Conservation (phyloP, 2,329 filamentous ascomycete species). For the Fusarium kyushuense region DNA sequence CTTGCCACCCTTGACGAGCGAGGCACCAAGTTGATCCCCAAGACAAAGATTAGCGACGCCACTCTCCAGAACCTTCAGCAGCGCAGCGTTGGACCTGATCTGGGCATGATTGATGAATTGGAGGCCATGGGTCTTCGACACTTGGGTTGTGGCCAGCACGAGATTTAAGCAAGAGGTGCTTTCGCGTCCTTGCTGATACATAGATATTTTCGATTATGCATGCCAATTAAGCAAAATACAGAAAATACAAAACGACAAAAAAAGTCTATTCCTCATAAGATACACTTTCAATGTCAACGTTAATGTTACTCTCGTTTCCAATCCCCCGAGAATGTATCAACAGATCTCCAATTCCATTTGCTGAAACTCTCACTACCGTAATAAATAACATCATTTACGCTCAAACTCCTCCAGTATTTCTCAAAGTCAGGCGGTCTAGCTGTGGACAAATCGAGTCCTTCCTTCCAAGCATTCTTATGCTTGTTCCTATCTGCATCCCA, state of each 20-base stretch:
- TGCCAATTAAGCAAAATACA: too few species aligned
- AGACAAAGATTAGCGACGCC: conserved; percentile 35
- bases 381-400: background rate
- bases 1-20: conserved; percentile 41
- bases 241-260: too few species aligned
- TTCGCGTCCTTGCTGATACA: background rate
- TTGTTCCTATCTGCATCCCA: background rate
- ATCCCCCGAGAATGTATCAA: background rate
- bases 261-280: too few species aligned
- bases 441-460: background rate
- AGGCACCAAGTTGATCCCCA: conserved; percentile 46
- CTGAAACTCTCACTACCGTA: background rate
- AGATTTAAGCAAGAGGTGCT: background rate
- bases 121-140: conserved; percentile 53
- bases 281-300: too few species aligned
- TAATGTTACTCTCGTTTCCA: background rate
- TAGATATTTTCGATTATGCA: too few species aligned
- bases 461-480: background rate
- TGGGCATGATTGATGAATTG: conserved; percentile 49
- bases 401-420: conserved; percentile 9
- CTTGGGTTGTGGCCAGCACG: conserved; percentile 50
- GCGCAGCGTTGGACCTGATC: conserved; percentile 28
- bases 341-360: conserved; percentile 20
- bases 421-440: conserved; percentile 21
- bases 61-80: conserved; percentile 28